Conservation (phyloP, 2,329 filamentous ascomycete genomes). For the Fusarium sterilihyphosum region DNA sequence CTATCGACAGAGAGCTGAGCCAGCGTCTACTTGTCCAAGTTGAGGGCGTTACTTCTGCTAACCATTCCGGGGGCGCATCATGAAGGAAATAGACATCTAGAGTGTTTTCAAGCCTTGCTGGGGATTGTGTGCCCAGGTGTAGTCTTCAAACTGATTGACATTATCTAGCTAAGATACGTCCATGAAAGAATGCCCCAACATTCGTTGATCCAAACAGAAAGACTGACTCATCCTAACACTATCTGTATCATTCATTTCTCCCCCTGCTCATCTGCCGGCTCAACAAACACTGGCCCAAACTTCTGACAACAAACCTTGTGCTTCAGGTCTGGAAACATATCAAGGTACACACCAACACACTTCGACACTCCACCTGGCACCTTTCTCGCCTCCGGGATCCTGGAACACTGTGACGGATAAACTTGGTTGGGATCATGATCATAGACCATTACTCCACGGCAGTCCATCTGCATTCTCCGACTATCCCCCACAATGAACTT, state of each 20-base stretch:
- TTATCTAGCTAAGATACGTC: rapidly evolving
- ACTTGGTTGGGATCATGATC: too few species aligned
- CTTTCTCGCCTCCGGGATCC: too few species aligned
- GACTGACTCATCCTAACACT: not conserved
- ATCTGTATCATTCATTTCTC: not conserved
- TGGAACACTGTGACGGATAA: too few species aligned
- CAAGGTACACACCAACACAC: not conserved
- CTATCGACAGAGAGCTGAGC: rapidly evolving
- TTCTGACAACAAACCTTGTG: not conserved
- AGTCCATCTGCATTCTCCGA: too few species aligned
- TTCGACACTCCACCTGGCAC: too few species aligned
- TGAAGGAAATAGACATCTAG: rapidly evolving
- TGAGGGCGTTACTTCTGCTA: not conserved
- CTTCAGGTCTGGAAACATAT: not conserved
- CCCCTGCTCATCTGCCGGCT: not conserved
- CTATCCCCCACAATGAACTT: too few species aligned
- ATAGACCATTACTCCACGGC: too few species aligned
- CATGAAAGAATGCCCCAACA: rapidly evolving
- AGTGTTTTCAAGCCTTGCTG: rapidly evolving
- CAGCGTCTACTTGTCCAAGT: not conserved
- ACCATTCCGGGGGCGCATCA: rapidly evolving
- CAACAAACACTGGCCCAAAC: not conserved
- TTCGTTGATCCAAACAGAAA: not conserved
- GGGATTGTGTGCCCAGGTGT: not conserved
- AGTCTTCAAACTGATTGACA: not conserved